Base-by-base conservation (phyloP, 495 filamentous ascomycete species). In the Neurospora sp. region DNA sequence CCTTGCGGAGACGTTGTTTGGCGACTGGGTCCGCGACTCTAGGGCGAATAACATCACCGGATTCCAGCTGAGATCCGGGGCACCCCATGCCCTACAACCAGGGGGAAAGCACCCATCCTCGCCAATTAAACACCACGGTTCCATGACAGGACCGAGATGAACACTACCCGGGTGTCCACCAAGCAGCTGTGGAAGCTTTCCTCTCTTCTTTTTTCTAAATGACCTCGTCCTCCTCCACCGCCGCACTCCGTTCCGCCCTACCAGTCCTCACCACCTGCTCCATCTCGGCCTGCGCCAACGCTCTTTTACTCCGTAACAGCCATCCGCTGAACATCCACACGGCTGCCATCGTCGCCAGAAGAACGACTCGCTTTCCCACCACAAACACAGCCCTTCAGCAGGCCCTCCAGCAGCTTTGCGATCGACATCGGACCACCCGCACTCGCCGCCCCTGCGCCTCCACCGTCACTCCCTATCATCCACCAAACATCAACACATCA, bases 231-330 rank as follows among this genome's bases (percentile, higher is more conserved):
- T 81, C 71, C 65, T 82, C 40, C 73, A 74, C 53, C 53, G 27
- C 53, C 53, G 53, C 27, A 14, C 27, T 61, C 53, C 53, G 53
- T 27, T 61, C 53, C 27, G 53, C 27, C 53, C 27, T 61, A 61
- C 22, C 53, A 35, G 27, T 61, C 27, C 22, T 61, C 53, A 61
- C 14, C 65, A 79, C 76, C 61, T 82, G 80, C 74, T 76, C 78
- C 71, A 70, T 80, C 53, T 79, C 77, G 77, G 76, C 77, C 59
- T 79, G 76, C 73, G 75, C 78, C 71, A 76, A 77, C 79, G 69
- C 80, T 80, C 81, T 81, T 76, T 80, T 80, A 68, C 74, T 78
- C 48, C 74, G 78, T 71, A 79, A 82, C 73, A 78, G 74, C 65
- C 75, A 77, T 38, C 73, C 74, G 70, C 72, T 81, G 68, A 76